Base-by-base conservation (phyloP, 2,329 filamentous ascomycete species). In the Hypomyces rosellus region DNA sequence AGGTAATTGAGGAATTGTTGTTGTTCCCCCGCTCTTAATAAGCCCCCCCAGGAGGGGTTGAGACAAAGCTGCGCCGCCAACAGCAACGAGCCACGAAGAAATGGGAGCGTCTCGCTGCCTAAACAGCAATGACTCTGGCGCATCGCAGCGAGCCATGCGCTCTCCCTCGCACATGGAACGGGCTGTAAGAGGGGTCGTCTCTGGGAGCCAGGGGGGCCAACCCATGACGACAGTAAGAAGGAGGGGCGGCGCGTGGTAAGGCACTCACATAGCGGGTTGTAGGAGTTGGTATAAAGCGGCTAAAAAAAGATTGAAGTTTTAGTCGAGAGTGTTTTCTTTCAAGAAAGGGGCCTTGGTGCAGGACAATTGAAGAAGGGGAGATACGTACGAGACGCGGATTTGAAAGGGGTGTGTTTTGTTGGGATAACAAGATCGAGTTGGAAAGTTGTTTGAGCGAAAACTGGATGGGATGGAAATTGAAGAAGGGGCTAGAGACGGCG, bases 211-310 rank as follows among this genome's bases (percentile, higher is more conserved):
- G 42, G 41, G 60, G 59, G 55, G 61, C 60, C 57, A 58, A 61
- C 61, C 60, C 66, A 71, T 71, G 68, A 70, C 67, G 68, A 70
- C 65, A 69, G 67, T 64, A 65, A 63, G 58, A 65, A 63, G 58
- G 60, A 55, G 60, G 58, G 59, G 61, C 61, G 63, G 25, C 54
- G 48, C 39, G 48, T 43, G 42, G 52, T 49, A 50, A 45, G 47
- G 52, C 47, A 8, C 25, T 42, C 46, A 48, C 51, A 44, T 41
- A 52, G 48, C 48, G 49, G 40, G 46, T 25, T 40, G 44, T 45
- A 51, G 48, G 48, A 53, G 36, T 25, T 49, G 33, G 37, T 40
- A 45, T 48, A 38, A 16, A 46, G 45, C 46, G 38, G 37, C 42
- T 43, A 30, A 44, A 44, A 20, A 30, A 16, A 49, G 37, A 30